These are phyloP conservation scores for Colletotrichum limetticola DNA, from an alignment of 2,329 filamentous ascomycete species.

Conservation along the genomic window DNA sequence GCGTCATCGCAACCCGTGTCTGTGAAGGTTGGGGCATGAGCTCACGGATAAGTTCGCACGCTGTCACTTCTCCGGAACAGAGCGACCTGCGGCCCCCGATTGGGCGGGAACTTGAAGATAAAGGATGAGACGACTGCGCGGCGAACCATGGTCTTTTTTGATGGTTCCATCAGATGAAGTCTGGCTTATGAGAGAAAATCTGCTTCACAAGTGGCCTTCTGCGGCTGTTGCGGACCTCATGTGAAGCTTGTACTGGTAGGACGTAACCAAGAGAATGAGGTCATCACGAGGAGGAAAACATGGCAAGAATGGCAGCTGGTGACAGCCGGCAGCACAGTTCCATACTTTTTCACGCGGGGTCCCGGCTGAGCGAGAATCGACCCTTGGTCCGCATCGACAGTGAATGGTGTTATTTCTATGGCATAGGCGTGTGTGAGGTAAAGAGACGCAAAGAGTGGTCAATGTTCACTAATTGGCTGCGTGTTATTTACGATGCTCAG, in stretches of 20 bases:
- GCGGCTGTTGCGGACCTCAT: not conserved
- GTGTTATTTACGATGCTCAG: not conserved
- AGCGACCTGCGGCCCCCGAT: conserved; percentile 60
- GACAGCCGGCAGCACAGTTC: fast-evolving
- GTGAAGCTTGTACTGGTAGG: not conserved
- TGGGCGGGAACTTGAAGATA: conserved; percentile 57
- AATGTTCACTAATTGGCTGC: not conserved
- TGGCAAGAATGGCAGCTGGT: not conserved
- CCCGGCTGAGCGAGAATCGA: not conserved
- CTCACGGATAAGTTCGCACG: conserved; percentile 69
- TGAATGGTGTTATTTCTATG: not conserved
- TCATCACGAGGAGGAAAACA: not conserved
- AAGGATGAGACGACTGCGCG: conserved; percentile 61
- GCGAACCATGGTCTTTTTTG: conserved; percentile 14
- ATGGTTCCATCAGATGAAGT: conserved; percentile 1
- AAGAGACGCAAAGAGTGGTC: not conserved
- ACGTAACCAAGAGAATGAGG: not conserved
- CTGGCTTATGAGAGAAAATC: not conserved
- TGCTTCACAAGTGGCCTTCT: not conserved
- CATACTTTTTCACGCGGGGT: too few relatives aligned
- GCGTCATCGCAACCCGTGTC: not conserved
- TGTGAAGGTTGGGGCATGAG: not conserved
- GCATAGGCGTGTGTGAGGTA: not conserved
- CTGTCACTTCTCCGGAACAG: conserved; percentile 70
- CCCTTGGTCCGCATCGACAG: not conserved